Base-by-base conservation (phyloP, 2,329 filamentous ascomycete genomes). In the Alternaria incomplexa region DNA sequence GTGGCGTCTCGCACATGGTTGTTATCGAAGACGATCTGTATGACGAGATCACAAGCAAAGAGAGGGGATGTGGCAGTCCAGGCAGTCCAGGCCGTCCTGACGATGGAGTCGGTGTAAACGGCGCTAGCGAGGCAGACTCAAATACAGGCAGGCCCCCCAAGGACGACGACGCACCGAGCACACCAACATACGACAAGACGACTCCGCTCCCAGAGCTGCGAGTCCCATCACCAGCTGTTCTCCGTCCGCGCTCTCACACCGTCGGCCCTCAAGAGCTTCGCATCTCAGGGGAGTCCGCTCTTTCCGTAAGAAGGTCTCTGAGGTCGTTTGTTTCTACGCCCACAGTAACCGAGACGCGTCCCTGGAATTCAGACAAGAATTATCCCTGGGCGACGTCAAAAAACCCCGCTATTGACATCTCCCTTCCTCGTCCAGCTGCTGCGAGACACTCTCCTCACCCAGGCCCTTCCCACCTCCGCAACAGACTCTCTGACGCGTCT, bases 281-380 rank as follows among this genome's bases (percentile, higher is more conserved):
- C 26, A 61, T 56, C 11, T 68, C 69, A 13, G 59, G 56, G 9
- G 73, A 76, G 30, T 71, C 73, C 5, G 65, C 55, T 20, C 63
- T 75, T 36, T 72, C 74, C 6, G 68, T 67, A 23, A 71, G 66
- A 28, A 69, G 72, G 55, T 77, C 76, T 10, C 51, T 72, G 43
- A 72, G 69, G 20, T 78, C 76, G n/a, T 59, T 72, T 44, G 58
- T 59, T 11, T 69, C 66, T 11, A 74, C 71, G 11, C 70, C 69
- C 8, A 73, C 72, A 30, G 62, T 64, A 55, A 74, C 77, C 6
- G 79, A 79, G 57, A 81, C 78, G 47, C 77, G 81, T 26, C 82
- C 82, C n/a, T 84, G 82, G 82, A 84, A 84, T 63, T 74, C 74
- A 20, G 81, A 83, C 63, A 81, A 82, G 68, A 83, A 82, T 68